Conservation (phyloP, 78 protist species). For the Dictyostelium citrinum region DNA sequence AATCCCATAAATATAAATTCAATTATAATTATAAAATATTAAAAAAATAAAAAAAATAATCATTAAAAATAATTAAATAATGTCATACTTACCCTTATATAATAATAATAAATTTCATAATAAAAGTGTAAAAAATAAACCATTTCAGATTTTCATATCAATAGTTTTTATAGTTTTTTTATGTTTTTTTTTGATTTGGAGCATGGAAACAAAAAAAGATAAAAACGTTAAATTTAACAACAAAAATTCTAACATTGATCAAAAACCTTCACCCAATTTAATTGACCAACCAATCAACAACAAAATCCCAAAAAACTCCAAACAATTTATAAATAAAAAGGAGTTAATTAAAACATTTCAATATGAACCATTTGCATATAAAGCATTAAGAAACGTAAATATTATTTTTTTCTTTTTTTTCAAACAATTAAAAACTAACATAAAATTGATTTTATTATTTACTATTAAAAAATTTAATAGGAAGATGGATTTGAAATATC, state of each 20-base stretch:
- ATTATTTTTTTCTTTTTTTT: background rate
- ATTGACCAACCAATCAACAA: background rate
- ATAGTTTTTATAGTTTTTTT: background rate
- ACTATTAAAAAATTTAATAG: too few species aligned
- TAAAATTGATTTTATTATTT: too few species aligned
- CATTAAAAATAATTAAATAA: background rate
- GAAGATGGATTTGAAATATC: constrained; percentile 2
- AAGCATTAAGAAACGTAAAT: background rate
- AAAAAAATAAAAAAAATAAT: too few species aligned
- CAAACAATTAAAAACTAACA: background rate
- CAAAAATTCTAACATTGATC: background rate
- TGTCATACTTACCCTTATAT: background rate
- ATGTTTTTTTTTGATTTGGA: background rate
- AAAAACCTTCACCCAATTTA: background rate
- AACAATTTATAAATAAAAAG: background rate
- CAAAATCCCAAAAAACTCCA: background rate
- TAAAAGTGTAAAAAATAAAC: background rate
- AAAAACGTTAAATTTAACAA: background rate
- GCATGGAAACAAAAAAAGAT: background rate
- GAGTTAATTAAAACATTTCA: background rate
- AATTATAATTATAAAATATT: too few species aligned
- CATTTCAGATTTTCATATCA: background rate
- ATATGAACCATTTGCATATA: background rate
- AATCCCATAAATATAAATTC: too few species aligned
- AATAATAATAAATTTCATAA: background rate